A percentile compares a stretch with the other conserved stretches of the same genome.
Evolutionary conservation across 129 eudicot species (phyloP).

Genomic region (Saposhnikovia divaricata): DNA sequence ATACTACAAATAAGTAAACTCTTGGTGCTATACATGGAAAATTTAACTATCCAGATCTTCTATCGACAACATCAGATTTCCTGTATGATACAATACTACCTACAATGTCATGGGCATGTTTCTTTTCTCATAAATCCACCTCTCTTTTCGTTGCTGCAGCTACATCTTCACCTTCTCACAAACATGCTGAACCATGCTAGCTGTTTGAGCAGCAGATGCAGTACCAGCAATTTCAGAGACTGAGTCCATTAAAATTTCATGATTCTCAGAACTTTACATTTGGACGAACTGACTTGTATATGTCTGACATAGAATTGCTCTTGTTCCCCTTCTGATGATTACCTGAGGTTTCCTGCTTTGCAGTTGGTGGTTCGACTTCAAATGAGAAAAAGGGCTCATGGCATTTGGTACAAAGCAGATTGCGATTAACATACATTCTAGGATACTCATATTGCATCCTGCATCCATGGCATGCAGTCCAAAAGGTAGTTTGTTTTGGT

Average conservation of each 20-base stretch:
- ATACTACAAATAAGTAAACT: neutral
- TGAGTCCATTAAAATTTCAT: constrained; percentile 46
- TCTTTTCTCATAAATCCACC: constrained; percentile 48
- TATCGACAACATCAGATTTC: constrained; percentile 24
- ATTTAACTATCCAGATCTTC: constrained; percentile 18
- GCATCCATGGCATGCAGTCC: constrained; percentile 87
- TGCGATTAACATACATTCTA: constrained; percentile 56
- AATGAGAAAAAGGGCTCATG: constrained; percentile 62
- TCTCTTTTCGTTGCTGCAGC: constrained; percentile 58
- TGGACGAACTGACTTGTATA: constrained; percentile 23
- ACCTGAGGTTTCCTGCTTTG: constrained; percentile 14
- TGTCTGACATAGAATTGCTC: constrained; percentile 7
- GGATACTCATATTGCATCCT: constrained; percentile 84
- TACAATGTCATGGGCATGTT: constrained; percentile 18
- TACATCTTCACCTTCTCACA: constrained; percentile 66
- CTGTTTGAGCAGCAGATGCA: constrained; percentile 63
- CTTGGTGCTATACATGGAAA: neutral
- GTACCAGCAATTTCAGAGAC: constrained; percentile 35
- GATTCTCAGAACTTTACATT: constrained; percentile 15
- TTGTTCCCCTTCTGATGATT: constrained; percentile 19
- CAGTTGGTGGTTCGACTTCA: constrained; percentile 51
- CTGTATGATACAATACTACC: constrained; percentile 9
- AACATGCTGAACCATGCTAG: constrained; percentile 50
- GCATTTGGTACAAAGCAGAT: constrained; percentile 80
- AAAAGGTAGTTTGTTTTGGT: constrained; percentile 40